These are phyloP conservation scores for Exophiala sideris DNA, from an alignment of 2,329 filamentous ascomycete species.

Conservation along the genomic window DNA sequence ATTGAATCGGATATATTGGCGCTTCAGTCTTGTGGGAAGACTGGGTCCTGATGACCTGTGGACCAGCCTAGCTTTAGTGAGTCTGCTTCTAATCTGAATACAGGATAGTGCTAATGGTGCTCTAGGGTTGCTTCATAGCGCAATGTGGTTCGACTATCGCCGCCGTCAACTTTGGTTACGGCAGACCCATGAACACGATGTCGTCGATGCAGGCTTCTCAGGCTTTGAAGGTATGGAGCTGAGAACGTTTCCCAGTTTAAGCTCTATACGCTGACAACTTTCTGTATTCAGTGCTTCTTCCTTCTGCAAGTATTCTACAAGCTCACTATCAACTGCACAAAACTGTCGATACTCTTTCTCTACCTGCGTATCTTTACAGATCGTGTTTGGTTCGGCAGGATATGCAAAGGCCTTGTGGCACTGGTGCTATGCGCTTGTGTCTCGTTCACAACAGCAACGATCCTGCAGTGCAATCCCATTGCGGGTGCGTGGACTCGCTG, in stretches of 20 bases:
- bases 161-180: conserved; percentile 34
- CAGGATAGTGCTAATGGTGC: background rate
- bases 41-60: conserved; percentile 31
- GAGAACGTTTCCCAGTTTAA: background rate
- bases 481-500: conserved; percentile 44
- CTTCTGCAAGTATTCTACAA: conserved; percentile 55
- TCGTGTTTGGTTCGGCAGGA: conserved; percentile 42
- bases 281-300: conserved; percentile 45
- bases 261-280: background rate
- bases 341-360: conserved; percentile 52
- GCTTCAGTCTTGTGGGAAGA: conserved; percentile 24
- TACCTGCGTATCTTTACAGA: conserved; percentile 55
- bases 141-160: conserved; percentile 31
- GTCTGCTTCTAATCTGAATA: background rate
- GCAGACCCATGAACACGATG: conserved; percentile 28
- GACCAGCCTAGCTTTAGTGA: conserved; percentile 32
- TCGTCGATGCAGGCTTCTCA: conserved; percentile 25
- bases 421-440: conserved; percentile 48
- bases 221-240: conserved; percentile 18
- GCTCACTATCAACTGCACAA: conserved; percentile 52
- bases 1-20: conserved; percentile 29
- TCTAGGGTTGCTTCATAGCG: conserved; percentile 29
- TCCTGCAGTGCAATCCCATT: conserved; percentile 53
- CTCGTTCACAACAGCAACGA: conserved; percentile 44
- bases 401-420: conserved; percentile 42